Base-by-base conservation (phyloP, 768 basidiomycete species). In the Xerocomus brunneocitrinus region DNA sequence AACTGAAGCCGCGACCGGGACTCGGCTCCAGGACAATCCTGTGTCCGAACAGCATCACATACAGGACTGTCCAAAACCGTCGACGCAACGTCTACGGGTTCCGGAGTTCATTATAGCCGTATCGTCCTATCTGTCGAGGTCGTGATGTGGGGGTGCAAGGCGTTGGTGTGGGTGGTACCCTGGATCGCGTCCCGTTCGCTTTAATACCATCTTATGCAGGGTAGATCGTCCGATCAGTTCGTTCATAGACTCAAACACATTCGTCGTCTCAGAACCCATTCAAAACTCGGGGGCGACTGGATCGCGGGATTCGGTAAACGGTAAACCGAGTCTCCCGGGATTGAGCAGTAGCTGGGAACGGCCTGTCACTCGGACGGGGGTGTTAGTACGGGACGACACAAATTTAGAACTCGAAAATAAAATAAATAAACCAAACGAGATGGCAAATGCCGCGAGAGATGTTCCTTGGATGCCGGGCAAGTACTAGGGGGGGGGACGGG, bases 221-320 rank as follows among this genome's bases (percentile, higher is more conserved):
- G n/a, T 8, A 3, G 41, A 25, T 4, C 3, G 43, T 44, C 43
- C 43, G 43, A 44, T 44, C 43, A 44, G 27, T 30, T 44, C 43
- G 43, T 30, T 2, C 8, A 44, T 16, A 27, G 13, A 42, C 41
- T 40, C 4, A 40, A 40, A 40, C 39, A 40, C 24, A 9, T 24
- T 13, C 39, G 22, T 40, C 22, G 39, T 40, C 39, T 19, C 19
- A 19, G 19, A 19, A 19, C 19, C 19, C 19, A 19, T 19, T 19
- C 19, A 19, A 19, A 19, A 19, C 19, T 19, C 19, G 19, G 19
- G 19, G 19, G 19, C 39, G 47, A 50, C 35, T 47, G 50, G 24
- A 27, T 53, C 64, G 59, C 64, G 45, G 30, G n/a, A 46, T 47
- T 58, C 65, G 62, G 64, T 60, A 30, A 12, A 58, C 65, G 62